Conservation (phyloP, 371 early-diverging fungal genomes). For the Blakeslea trispora region DNA sequence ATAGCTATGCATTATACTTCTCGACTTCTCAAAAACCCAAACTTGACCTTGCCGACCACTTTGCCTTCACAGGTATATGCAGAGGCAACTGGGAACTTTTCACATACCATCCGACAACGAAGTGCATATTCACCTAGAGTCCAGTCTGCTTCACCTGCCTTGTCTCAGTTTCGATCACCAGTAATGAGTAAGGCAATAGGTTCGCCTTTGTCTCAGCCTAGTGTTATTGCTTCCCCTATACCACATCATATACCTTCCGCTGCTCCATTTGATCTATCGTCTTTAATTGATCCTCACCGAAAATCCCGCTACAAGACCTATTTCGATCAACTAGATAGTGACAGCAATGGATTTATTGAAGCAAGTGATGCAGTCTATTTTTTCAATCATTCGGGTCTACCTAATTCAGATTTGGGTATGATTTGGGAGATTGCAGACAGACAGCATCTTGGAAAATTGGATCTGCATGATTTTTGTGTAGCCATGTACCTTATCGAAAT, state of each 20-base stretch:
- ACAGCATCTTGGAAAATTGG: conserved; percentile 11
- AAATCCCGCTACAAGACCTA: conserved; percentile 9
- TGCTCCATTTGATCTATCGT: too few relatives aligned
- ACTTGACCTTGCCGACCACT: conserved; percentile 41
- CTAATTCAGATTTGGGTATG: conserved; percentile 57
- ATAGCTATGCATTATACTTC: conserved; percentile 75
- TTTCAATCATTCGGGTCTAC: conserved; percentile 69
- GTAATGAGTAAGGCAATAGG: conserved; percentile 3
- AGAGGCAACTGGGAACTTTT: conserved; percentile 36
- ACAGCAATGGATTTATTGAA: conserved; percentile 9
- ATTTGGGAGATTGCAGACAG: conserved; percentile 29
- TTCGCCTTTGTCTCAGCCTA: neutral
- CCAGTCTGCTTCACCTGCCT: neutral
- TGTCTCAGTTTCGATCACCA: conserved; percentile 6
- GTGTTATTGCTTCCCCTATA: neutral
- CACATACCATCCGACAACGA: conserved; percentile 2
- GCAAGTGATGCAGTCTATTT: conserved; percentile 51
- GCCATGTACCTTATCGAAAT: conserved; percentile 25
- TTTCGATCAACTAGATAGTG: conserved; percentile 15
- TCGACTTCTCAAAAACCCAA: conserved; percentile 56
- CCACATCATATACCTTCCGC: too few relatives aligned
- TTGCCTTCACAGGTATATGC: conserved; percentile 53
- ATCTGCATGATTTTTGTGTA: conserved; percentile 20
- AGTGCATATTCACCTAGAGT: neutral
- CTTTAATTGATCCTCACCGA: conserved; percentile 1